phyloP scores from a whole-genome alignment of 306 rosid genomes.

The Potentilla sterilis region DNA sequence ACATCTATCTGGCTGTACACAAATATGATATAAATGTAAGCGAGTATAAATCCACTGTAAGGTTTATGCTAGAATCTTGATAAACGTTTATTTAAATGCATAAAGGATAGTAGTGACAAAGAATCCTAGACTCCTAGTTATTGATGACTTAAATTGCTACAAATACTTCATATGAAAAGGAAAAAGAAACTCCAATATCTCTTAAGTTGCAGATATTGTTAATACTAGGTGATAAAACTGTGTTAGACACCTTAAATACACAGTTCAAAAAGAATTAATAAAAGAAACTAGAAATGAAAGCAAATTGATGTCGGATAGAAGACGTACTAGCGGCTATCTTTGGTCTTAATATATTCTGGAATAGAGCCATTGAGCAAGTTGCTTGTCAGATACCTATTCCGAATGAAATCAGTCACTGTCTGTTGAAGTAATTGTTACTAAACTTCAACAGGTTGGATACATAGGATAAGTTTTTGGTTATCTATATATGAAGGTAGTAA shows the following conservation, averaged over 20 bases:
- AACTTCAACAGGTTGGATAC: background rate
- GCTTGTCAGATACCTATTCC: constrained; percentile 13
- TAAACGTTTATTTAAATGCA: background rate
- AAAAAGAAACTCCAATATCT: no score
- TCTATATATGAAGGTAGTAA: background rate
- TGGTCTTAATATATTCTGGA: background rate
- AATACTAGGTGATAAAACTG: no score
- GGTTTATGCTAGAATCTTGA: background rate
- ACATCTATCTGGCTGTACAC: constrained; percentile 14
- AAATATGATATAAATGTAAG: background rate
- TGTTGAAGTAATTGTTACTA: background rate
- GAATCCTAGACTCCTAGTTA: background rate
- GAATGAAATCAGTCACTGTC: background rate
- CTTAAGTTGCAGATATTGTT: no score
- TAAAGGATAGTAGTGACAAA: background rate
- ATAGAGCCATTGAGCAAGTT: constrained; percentile 15
- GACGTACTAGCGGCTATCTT: background rate
- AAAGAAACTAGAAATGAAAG: no score
- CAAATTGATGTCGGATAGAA: background rate
- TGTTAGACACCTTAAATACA: no score
- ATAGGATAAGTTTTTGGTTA: background rate
- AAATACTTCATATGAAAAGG: background rate
- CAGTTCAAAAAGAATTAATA: no score
- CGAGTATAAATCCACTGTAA: no score
- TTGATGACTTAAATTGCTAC: background rate